Evolutionary conservation across 1,284 basidiomycete species (phyloP).

Genomic region (Heterobasidion irregulare): DNA sequence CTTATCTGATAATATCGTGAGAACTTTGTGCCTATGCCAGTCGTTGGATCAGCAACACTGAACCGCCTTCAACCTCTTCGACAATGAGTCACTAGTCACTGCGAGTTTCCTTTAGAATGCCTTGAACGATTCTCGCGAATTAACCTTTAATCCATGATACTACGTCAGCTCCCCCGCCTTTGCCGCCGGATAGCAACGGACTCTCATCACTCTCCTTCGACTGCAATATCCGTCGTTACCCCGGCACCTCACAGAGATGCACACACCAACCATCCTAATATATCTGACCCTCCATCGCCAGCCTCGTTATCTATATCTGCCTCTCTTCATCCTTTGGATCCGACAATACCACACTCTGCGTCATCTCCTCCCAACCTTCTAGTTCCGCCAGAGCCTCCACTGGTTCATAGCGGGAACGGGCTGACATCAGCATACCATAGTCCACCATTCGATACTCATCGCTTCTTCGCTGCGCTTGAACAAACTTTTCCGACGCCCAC

Average conservation of each 20-base stretch:
- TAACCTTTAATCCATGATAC: not conserved
- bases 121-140: not conserved
- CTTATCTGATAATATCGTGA: not conserved
- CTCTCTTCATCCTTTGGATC: not conserved
- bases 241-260: slow-evolving; percentile 1
- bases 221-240: not conserved
- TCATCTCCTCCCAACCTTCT: not conserved
- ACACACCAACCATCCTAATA: not conserved
- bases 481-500: slow-evolving; percentile 62
- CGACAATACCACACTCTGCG: not conserved
- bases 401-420: not conserved
- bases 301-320: not conserved
- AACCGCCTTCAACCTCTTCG: too few relatives aligned
- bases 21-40: not conserved
- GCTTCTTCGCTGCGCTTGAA: slow-evolving; percentile 60
- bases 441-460: slow-evolving; percentile 30
- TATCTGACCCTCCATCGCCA: not conserved
- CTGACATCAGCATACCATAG: slow-evolving; percentile 18
- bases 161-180: not conserved
- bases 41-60: not conserved
- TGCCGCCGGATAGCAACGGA: not conserved
- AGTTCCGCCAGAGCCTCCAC: not conserved
- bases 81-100: too few relatives aligned
- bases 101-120: not conserved
- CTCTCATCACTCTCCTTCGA: not conserved